phyloP scores from a whole-genome alignment of 371 early-diverging fungal species.

The Rhizopus sp. region DNA sequence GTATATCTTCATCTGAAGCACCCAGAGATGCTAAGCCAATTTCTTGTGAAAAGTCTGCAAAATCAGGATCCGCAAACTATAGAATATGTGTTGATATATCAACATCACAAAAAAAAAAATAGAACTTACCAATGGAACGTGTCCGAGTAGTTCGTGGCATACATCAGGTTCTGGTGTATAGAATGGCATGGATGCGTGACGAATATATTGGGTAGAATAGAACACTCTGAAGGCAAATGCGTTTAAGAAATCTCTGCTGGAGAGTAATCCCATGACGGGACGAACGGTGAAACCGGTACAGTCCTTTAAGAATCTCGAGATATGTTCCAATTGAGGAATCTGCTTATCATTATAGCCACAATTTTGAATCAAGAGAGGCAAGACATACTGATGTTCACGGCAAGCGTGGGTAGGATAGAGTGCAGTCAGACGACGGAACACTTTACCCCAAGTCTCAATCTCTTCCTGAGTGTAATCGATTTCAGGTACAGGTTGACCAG shows the following conservation, averaged over 20 bases:
- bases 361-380: conserved; percentile 89
- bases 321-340: conserved; percentile 90
- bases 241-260: conserved; percentile 94
- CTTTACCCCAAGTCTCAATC: conserved; percentile 84
- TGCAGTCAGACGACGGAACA: conserved; percentile 75
- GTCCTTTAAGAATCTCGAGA: conserved; percentile 92
- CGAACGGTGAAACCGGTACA: conserved; percentile 96
- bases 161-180: conserved; percentile 96
- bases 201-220: conserved; percentile 96
- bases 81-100: neutral
- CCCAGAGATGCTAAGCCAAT: conserved; percentile 95
- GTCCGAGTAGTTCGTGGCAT: conserved; percentile 86
- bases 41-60: conserved; percentile 95
- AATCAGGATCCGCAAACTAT: conserved; percentile 92
- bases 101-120: neutral
- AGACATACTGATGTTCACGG: conserved; percentile 88
- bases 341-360: conserved; percentile 86
- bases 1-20: conserved; percentile 90
- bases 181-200: conserved; percentile 88
- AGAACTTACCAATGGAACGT: conserved; percentile 61
- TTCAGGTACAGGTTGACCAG: conserved; percentile 83
- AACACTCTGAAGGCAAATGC: conserved; percentile 98
- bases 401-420: conserved; percentile 90
- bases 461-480: conserved; percentile 86
- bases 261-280: conserved; percentile 94